These are phyloP conservation scores for Rhododendron henanense DNA, from an alignment of 148 eudicot species.

Conservation along the genomic window DNA sequence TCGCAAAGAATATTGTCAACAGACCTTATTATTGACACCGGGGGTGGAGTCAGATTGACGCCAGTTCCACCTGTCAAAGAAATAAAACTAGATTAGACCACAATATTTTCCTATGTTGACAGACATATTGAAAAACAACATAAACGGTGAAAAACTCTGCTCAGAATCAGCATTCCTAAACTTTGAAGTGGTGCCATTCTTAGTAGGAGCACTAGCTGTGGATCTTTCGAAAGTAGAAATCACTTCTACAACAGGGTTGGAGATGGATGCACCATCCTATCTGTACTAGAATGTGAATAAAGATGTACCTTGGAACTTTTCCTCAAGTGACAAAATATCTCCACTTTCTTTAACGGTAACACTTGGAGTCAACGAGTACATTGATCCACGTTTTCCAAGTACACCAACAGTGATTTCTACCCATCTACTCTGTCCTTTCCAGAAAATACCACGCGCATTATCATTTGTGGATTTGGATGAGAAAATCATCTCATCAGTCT, in stretches of 20 bases:
- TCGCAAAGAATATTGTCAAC: slow-evolving; percentile 8
- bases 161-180: not conserved
- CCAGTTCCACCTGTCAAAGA: slow-evolving; percentile 81
- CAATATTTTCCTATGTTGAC: not conserved
- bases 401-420: slow-evolving; percentile 89
- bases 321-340: slow-evolving; percentile 83
- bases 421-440: slow-evolving; percentile 92
- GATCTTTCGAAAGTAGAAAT: not conserved
- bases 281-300: not conserved
- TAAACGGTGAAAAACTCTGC: not conserved
- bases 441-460: slow-evolving; percentile 34
- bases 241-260: not conserved
- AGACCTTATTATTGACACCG: slow-evolving; percentile 69
- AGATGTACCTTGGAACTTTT: slow-evolving; percentile 82
- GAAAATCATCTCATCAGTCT: slow-evolving; percentile 79
- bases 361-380: slow-evolving; percentile 84
- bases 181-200: not conserved
- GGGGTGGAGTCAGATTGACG: slow-evolving; percentile 92
- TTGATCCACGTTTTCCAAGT: slow-evolving; percentile 66
- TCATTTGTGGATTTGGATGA: slow-evolving; percentile 43
- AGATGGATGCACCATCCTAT: not conserved
- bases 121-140: not conserved
- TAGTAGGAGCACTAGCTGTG: not conserved
- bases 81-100: slow-evolving; percentile 9
- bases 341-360: slow-evolving; percentile 87